A percentile compares a stretch with the other conserved stretches of the same genome.
Conservation (phyloP, 805 yeast genomes). For the Nakazawaea anatomiae region DNA sequence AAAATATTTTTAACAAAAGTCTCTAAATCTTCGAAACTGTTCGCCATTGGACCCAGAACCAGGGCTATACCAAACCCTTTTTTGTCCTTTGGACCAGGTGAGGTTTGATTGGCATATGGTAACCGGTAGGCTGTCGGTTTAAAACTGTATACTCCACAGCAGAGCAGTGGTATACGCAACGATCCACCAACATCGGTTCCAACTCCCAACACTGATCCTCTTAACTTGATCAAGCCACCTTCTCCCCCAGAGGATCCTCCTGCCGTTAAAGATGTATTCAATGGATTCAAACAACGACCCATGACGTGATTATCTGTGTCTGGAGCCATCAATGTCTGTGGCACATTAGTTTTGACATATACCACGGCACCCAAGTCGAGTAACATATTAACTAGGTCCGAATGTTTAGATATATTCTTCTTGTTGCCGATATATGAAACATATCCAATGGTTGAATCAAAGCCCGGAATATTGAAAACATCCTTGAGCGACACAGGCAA, state of each 20-base stretch:
- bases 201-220: slow-evolving; percentile 30
- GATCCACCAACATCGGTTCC: slow-evolving; percentile 56
- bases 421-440: slow-evolving; percentile 34
- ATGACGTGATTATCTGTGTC: slow-evolving; percentile 8
- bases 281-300: slow-evolving; percentile 20
- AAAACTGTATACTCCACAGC: slow-evolving; percentile 48
- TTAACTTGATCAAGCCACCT: slow-evolving; percentile 34
- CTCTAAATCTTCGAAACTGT: slow-evolving; percentile 40
- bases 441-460: slow-evolving; percentile 38
- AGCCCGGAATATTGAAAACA: slow-evolving; percentile 36
- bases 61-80: slow-evolving; percentile 14
- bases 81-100: slow-evolving; percentile 19
- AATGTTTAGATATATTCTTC: slow-evolving; percentile 23
- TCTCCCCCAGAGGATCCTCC: slow-evolving; percentile 56
- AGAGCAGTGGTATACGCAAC: slow-evolving; percentile 56
- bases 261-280: slow-evolving; percentile 24
- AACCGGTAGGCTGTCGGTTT: slow-evolving; percentile 37
- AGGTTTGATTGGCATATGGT: slow-evolving; percentile 26
- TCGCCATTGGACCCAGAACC: slow-evolving; percentile 49
- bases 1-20: slow-evolving; percentile 34
- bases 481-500: slow-evolving; percentile 40
- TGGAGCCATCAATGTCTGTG: slow-evolving; percentile 18
- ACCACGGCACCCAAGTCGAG: slow-evolving; percentile 41
- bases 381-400: slow-evolving; percentile 30
- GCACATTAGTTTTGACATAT: slow-evolving; percentile 44